These are phyloP conservation scores for Cucumis melo DNA, from an alignment of 306 rosid species.

Conservation along the genomic window DNA sequence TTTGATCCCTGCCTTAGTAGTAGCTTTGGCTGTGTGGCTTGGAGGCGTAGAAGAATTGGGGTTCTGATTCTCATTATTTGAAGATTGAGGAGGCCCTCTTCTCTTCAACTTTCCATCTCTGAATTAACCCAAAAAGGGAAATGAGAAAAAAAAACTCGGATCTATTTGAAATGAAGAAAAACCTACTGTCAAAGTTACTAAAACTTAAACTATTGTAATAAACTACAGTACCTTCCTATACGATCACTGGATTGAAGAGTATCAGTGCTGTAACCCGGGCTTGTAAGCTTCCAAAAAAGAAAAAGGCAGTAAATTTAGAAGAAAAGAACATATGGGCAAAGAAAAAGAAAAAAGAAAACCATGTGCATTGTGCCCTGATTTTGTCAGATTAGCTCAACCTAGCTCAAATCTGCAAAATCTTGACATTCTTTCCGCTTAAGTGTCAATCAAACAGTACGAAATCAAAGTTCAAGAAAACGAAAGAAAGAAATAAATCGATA, in stretches of 20 bases:
- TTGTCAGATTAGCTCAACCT: not conserved
- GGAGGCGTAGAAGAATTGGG: constrained; percentile 56
- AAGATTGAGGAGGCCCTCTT: constrained; percentile 44
- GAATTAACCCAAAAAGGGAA: constrained; percentile 6
- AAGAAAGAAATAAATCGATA: constrained; percentile 5
- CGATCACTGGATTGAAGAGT: constrained; percentile 36
- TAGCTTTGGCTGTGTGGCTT: constrained; percentile 20
- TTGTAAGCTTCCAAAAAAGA: constrained; percentile 31
- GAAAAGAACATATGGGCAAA: not conserved
- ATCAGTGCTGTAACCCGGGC: constrained; percentile 34
- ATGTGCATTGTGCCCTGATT: not conserved
- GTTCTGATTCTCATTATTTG: constrained; percentile 53
- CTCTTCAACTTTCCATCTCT: constrained; percentile 67
- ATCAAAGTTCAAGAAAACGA: not conserved
- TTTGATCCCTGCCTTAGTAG: constrained; percentile 48
- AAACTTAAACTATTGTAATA: not conserved
- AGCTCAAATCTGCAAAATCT: constrained; percentile 12
- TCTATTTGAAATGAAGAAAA: not conserved
- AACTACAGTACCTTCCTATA: constrained; percentile 46
- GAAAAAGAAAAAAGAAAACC: not conserved
- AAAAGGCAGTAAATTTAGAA: not conserved
- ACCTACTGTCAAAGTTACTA: not conserved
- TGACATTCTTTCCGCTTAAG: constrained; percentile 4
- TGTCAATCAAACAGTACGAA: constrained; percentile 2
- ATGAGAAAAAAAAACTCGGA: not conserved